Evolutionary conservation across 2,329 filamentous ascomycete genomes (phyloP).

Genomic region (Dactylellina cionopaga): DNA sequence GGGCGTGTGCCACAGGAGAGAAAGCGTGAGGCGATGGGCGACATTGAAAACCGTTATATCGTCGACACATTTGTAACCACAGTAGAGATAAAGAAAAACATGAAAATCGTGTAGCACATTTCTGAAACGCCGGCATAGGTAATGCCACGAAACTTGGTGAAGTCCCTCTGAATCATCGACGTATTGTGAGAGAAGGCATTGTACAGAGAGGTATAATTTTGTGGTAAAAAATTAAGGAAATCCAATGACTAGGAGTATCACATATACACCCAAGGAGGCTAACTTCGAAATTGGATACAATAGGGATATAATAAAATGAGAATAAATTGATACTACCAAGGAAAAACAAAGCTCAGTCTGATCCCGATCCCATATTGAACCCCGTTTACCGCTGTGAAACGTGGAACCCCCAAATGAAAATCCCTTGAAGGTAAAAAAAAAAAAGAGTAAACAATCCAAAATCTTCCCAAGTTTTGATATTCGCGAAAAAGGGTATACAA

Average conservation of each 20-base stretch:
- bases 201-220: conserved; percentile 31
- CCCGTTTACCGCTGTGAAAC: conserved; percentile 51
- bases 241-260: conserved; percentile 41
- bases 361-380: conserved; percentile 38
- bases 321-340: conserved; percentile 47
- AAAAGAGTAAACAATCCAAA: conserved; percentile 42
- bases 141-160: conserved; percentile 43
- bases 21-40: conserved; percentile 41
- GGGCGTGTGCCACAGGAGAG: conserved; percentile 49
- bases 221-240: conserved; percentile 18
- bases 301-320: conserved; percentile 39
- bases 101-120: conserved; percentile 40
- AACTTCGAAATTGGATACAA: conserved; percentile 49
- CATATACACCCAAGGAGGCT: conserved; percentile 42
- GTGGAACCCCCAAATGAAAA: conserved; percentile 50
- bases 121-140: conserved; percentile 34
- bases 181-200: conserved; percentile 21
- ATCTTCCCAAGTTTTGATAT: conserved; percentile 39
- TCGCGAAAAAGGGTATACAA: conserved; percentile 51
- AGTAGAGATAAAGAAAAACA: conserved; percentile 35
- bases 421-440: conserved; percentile 33
- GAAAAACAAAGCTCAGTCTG: conserved; percentile 48
- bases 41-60: conserved; percentile 25
- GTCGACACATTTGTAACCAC: conserved; percentile 38
- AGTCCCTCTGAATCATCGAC: conserved; percentile 39